phyloP scores from a whole-genome alignment of 140 eudicot species.

The Oenanthe javanica region DNA sequence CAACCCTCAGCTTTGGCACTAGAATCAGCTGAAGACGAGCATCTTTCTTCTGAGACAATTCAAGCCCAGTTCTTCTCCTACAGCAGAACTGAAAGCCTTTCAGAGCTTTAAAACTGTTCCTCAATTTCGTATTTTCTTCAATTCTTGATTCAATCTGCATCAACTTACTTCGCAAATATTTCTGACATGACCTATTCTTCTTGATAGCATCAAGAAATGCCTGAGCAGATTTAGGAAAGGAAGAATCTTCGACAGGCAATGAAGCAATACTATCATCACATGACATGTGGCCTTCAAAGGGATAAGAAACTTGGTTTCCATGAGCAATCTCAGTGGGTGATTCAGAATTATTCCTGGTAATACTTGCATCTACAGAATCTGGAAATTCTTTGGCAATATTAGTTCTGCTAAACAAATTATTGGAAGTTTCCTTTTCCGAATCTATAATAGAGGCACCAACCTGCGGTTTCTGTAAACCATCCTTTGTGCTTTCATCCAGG shows the following conservation, averaged over 20 bases:
- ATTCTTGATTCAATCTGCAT: constrained; percentile 55
- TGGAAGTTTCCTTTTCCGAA: constrained; percentile 74
- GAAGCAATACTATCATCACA: constrained; percentile 30
- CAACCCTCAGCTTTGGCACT: constrained; percentile 46
- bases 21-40: constrained; percentile 69
- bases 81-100: constrained; percentile 61
- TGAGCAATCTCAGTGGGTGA: constrained; percentile 18
- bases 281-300: constrained; percentile 25
- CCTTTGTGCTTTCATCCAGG: constrained; percentile 26
- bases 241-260: constrained; percentile 27
- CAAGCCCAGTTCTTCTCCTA: constrained; percentile 60
- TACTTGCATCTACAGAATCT: constrained; percentile 61
- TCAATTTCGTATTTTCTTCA: constrained; percentile 60
- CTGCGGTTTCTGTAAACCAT: constrained; percentile 41
- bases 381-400: constrained; percentile 68
- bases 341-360: constrained; percentile 25
- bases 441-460: constrained; percentile 64
- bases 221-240: constrained; percentile 61
- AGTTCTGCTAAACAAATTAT: constrained; percentile 57
- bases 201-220: constrained; percentile 84
- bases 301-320: constrained; percentile 20
- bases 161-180: constrained; percentile 50
- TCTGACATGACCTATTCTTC: constrained; percentile 82
- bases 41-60: constrained; percentile 69
- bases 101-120: constrained; percentile 46